A percentile compares a stretch with the other conserved stretches of the same genome.
phyloP scores from a whole-genome alignment of 805 yeast species.

The Barnettozyma wickerhamii region DNA sequence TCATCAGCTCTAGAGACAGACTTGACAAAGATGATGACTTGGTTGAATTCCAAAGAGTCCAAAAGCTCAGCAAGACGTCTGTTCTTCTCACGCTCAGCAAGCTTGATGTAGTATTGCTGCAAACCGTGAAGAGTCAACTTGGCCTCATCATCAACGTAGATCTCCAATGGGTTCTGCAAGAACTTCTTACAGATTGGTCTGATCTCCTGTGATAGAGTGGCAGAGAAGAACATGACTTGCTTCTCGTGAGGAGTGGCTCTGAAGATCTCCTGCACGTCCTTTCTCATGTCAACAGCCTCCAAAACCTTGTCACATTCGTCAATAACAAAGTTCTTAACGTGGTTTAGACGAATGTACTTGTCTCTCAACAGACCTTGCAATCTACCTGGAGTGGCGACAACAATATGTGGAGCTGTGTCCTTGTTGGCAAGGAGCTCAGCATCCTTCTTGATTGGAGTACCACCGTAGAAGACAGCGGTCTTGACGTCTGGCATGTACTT shows the following conservation, averaged over 20 bases:
- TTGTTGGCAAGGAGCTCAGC: conserved; percentile 83
- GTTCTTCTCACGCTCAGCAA: conserved; percentile 90
- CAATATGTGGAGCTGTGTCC: conserved; percentile 93
- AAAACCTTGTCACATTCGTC: conserved; percentile 99
- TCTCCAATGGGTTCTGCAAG: conserved; percentile 96
- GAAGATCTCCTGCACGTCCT: conserved; percentile 97
- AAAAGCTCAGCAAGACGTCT: conserved; percentile 86
- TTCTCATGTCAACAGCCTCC: conserved; percentile 90
- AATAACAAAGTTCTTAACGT: conserved; percentile 89
- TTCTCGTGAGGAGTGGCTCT: conserved; percentile 97
- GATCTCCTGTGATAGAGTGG: conserved; percentile 89
- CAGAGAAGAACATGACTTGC: conserved; percentile 99
- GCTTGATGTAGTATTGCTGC: conserved; percentile 92
- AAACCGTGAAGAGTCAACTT: conserved; percentile 96
- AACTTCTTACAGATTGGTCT: conserved; percentile 97
- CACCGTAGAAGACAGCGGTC: conserved; percentile 97
- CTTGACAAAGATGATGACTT: conserved; percentile 93
- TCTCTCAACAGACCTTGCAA: conserved; percentile 91
- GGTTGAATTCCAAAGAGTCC: conserved; percentile 94
- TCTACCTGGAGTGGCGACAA: conserved; percentile 99
- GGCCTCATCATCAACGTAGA: conserved; percentile 96
- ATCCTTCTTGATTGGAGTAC: conserved; percentile 82
- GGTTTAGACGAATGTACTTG: conserved; percentile 78
- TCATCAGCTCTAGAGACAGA: conserved; percentile 90
- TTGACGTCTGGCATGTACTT: conserved; percentile 97